A percentile compares a stretch with the other conserved stretches of the same genome.
These are phyloP conservation scores for Penicillium crystallinum DNA, from an alignment of 495 filamentous ascomycete species.

Conservation along the genomic window DNA sequence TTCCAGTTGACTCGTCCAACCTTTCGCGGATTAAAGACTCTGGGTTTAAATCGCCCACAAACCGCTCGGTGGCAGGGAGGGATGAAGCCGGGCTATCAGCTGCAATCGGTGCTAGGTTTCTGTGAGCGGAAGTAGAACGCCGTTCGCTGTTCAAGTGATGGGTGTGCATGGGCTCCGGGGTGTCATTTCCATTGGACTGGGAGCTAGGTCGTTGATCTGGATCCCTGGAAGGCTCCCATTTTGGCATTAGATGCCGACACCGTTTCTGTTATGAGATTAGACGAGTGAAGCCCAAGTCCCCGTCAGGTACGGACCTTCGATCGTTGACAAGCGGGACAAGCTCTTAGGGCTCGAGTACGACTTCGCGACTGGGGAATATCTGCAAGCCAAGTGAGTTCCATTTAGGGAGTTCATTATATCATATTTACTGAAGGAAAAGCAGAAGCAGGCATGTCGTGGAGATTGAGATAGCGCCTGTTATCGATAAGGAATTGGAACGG, in stretches of 20 bases:
- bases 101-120: constrained; percentile 1
- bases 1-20: constrained; percentile 24
- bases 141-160: background rate
- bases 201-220: background rate
- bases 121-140: background rate
- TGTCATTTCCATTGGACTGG: background rate
- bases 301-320: constrained; percentile 26
- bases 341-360: constrained; percentile 29
- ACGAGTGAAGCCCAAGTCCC: background rate
- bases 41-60: constrained; percentile 47
- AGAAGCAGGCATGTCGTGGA: background rate
- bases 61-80: constrained; percentile 28
- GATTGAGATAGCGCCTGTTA: constrained; percentile 4
- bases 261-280: constrained; percentile 27
- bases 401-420: constrained; percentile 1
- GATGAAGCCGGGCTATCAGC: constrained; percentile 8
- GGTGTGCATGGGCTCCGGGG: background rate
- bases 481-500: constrained; percentile 17
- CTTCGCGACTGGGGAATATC: constrained; percentile 33
- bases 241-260: constrained; percentile 24
- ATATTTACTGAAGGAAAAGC: background rate
- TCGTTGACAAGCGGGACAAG: constrained; percentile 33
- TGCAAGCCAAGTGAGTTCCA: constrained; percentile 39
- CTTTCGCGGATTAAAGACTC: constrained; percentile 42
- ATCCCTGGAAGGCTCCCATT: constrained; percentile 11